phyloP scores from a whole-genome alignment of 1,284 basidiomycete genomes.

The Rhizoctonia solani region DNA sequence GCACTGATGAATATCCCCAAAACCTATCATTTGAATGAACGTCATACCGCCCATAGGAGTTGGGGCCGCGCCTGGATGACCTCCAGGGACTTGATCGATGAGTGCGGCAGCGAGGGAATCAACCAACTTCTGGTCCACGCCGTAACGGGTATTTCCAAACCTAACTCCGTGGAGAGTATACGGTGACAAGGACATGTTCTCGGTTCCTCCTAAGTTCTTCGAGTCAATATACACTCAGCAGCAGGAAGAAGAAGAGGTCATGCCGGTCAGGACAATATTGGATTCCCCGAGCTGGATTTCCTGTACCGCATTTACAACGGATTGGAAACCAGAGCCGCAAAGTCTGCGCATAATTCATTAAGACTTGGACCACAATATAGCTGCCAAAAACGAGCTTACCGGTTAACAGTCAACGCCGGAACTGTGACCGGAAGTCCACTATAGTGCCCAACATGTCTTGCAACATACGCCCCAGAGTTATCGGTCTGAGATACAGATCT shows the following conservation, averaged over 20 bases:
- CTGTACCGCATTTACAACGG: slow-evolving; percentile 55
- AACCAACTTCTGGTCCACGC: slow-evolving; percentile 57
- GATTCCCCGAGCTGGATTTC: slow-evolving; percentile 55
- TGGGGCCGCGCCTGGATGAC: slow-evolving; percentile 40
- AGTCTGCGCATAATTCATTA: slow-evolving; percentile 45
- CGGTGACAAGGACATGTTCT: slow-evolving; percentile 56
- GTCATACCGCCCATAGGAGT: slow-evolving; percentile 56
- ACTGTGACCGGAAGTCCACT: slow-evolving; percentile 52
- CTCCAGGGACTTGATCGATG: slow-evolving; percentile 53
- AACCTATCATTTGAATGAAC: no score
- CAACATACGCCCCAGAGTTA: slow-evolving; percentile 55
- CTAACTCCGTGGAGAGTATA: slow-evolving; percentile 49
- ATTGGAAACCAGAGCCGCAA: slow-evolving; percentile 59
- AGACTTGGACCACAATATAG: background rate
- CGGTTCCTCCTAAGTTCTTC: slow-evolving; percentile 47
- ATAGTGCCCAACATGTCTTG: slow-evolving; percentile 57
- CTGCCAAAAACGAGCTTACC: slow-evolving; percentile 44
- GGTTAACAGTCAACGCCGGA: slow-evolving; percentile 57
- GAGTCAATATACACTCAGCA: background rate
- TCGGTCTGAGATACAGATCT: slow-evolving; percentile 51
- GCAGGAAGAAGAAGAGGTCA: background rate
- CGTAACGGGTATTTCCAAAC: slow-evolving; percentile 50
- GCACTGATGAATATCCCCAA: no score
- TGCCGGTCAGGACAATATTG: slow-evolving; percentile 54
- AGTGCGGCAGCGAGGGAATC: slow-evolving; percentile 56